phyloP scores from a whole-genome alignment of 495 filamentous ascomycete species.

The Talaromyces borbonicus region DNA sequence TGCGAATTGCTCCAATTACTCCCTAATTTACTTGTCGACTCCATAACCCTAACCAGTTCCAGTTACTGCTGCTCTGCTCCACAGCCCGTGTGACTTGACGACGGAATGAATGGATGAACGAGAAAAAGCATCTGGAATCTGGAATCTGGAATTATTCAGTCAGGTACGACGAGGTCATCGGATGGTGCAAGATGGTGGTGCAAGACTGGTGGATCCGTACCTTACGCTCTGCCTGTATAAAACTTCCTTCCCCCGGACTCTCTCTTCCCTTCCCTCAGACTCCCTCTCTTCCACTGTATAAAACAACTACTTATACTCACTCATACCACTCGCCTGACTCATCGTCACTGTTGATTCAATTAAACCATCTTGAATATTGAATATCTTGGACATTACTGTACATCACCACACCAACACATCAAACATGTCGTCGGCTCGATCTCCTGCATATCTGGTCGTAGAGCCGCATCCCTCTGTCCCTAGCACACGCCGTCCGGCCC shows the following conservation, averaged over 20 bases:
- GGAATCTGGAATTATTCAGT: neutral
- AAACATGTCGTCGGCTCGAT: neutral
- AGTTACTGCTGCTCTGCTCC: neutral
- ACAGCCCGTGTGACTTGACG: conserved; percentile 2
- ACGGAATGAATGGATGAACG: no score
- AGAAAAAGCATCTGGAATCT: no score
- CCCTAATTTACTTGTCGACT: neutral
- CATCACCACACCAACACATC: neutral
- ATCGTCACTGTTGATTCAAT: neutral
- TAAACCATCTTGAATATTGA: neutral
- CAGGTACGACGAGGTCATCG: neutral
- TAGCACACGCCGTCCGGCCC: conserved; percentile 44
- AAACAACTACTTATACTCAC: neutral
- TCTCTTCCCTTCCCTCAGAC: neutral
- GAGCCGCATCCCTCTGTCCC: conserved; percentile 72
- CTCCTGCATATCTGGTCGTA: conserved; percentile 53
- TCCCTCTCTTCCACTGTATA: neutral
- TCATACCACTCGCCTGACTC: no score
- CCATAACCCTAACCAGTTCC: neutral
- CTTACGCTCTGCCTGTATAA: neutral
- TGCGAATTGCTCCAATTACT: neutral
- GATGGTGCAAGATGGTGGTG: neutral
- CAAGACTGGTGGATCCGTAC: neutral
- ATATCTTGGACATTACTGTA: no score
- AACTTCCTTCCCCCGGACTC: conserved; percentile 1